These are phyloP conservation scores for Podila horticola DNA, from an alignment of 192 early-diverging fungal species.

Conservation along the genomic window DNA sequence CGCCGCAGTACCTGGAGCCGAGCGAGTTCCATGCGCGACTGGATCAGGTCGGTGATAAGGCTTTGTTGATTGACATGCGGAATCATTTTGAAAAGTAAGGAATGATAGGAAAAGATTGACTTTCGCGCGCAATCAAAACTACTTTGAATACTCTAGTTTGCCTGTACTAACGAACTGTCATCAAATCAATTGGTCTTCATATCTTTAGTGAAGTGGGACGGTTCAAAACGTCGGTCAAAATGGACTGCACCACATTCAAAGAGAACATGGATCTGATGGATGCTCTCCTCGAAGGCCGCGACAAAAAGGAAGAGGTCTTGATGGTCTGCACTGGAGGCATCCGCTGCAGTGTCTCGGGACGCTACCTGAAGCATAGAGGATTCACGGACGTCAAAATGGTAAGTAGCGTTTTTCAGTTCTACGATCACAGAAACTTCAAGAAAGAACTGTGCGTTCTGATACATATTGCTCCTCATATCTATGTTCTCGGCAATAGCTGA, in stretches of 20 bases:
- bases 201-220: conserved; percentile 30
- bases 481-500: conserved; percentile 40
- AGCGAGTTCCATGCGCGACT: conserved; percentile 70
- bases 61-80: conserved; percentile 78
- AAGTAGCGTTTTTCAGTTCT: background rate
- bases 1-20: conserved; percentile 73
- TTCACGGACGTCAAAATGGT: conserved; percentile 71
- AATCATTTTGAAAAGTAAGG: conserved; percentile 80
- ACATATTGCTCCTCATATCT: background rate
- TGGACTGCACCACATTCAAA: conserved; percentile 45
- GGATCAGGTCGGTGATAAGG: conserved; percentile 54
- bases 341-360: conserved; percentile 80
- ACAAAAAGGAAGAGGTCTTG: conserved; percentile 36
- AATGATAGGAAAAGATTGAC: no score
- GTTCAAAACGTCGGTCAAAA: conserved; percentile 41
- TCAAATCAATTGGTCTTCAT: background rate
- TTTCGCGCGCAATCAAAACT: background rate
- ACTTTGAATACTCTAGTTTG: no score
- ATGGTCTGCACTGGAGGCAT: conserved; percentile 72
- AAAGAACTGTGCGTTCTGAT: background rate
- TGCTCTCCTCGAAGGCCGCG: conserved; percentile 21
- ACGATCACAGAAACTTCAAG: background rate
- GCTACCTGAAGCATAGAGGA: conserved; percentile 70
- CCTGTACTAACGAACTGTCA: background rate
- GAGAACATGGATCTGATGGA: conserved; percentile 49